These are phyloP conservation scores for Yueomyces sinensis DNA, from an alignment of 805 yeast species.

Conservation along the genomic window DNA sequence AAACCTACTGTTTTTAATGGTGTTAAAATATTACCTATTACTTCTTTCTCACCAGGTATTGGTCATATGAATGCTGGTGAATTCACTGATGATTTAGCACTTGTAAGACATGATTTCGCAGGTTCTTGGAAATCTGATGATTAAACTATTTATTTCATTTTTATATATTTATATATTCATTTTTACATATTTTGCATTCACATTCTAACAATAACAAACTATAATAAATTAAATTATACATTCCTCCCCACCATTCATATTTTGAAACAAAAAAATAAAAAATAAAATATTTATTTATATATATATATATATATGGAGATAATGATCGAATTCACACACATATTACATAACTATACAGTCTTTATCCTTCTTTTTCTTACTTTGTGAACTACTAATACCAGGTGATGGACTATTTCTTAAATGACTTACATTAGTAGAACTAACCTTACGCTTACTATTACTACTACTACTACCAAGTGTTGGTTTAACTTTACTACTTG, in stretches of 20 bases:
- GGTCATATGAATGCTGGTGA: constrained; percentile 76
- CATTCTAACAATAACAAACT: too few species aligned
- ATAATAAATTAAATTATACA: too few species aligned
- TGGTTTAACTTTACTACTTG: too few species aligned
- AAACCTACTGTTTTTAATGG: constrained; percentile 73
- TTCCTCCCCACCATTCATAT: too few species aligned
- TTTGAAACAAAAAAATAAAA: too few species aligned
- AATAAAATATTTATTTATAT: too few species aligned
- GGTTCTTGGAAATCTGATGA: constrained; percentile 51
- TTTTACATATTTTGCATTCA: too few species aligned
- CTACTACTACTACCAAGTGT: too few species aligned
- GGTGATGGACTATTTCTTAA: too few species aligned
- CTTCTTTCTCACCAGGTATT: constrained; percentile 77
- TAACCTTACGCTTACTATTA: too few species aligned
- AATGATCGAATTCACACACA: neutral
- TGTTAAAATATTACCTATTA: constrained; percentile 74
- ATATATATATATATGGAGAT: too few species aligned
- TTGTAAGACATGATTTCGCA: constrained; percentile 65
- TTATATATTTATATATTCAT: neutral
- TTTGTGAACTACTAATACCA: neutral
- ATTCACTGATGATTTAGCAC: constrained; percentile 60
- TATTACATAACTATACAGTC: neutral
- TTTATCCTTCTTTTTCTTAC: neutral
- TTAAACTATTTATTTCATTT: neutral
- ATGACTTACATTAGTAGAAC: too few species aligned